These are phyloP conservation scores for Cladorrhinum samala DNA, from an alignment of 495 filamentous ascomycete genomes.

Conservation along the genomic window DNA sequence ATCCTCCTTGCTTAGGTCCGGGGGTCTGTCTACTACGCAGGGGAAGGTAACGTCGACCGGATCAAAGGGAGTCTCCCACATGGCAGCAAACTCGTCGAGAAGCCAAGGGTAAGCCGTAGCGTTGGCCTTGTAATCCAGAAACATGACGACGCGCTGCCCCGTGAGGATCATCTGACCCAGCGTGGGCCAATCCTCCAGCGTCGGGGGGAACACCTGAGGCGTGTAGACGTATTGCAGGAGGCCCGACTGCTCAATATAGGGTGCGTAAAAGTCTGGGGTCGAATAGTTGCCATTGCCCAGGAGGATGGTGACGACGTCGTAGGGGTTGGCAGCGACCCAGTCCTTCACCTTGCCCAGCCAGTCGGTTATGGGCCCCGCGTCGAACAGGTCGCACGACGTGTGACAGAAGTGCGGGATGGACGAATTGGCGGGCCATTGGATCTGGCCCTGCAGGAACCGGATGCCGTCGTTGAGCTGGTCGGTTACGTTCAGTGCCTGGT, in stretches of 20 bases:
- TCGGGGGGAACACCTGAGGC: conserved; percentile 62
- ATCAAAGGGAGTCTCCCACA: conserved; percentile 76
- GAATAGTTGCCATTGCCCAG: conserved; percentile 76
- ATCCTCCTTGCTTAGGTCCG: conserved; percentile 47
- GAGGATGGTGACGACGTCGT: conserved; percentile 86
- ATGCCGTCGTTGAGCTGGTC: conserved; percentile 81
- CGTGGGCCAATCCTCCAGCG: conserved; percentile 75
- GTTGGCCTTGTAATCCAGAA: conserved; percentile 76
- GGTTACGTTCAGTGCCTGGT: conserved; percentile 65
- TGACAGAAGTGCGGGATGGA: conserved; percentile 61
- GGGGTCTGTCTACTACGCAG: conserved; percentile 64
- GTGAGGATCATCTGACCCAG: conserved; percentile 69
- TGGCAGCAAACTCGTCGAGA: conserved; percentile 64
- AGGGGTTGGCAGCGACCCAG: conserved; percentile 75
- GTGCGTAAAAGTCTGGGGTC: conserved; percentile 35
- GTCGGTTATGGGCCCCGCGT: conserved; percentile 68
- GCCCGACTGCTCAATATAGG: conserved; percentile 57
- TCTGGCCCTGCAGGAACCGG: conserved; percentile 86
- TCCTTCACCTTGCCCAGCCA: conserved; percentile 62
- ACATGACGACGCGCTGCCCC: conserved; percentile 47
- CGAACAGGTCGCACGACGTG: conserved; percentile 70
- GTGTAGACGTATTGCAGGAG: conserved; percentile 64
- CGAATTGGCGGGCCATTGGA: conserved; percentile 39
- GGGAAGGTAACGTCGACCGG: conserved; percentile 57
- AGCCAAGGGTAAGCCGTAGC: conserved; percentile 70